phyloP scores from a whole-genome alignment of 176 grass and related monocot genomes.

The Carex myosuroides region DNA sequence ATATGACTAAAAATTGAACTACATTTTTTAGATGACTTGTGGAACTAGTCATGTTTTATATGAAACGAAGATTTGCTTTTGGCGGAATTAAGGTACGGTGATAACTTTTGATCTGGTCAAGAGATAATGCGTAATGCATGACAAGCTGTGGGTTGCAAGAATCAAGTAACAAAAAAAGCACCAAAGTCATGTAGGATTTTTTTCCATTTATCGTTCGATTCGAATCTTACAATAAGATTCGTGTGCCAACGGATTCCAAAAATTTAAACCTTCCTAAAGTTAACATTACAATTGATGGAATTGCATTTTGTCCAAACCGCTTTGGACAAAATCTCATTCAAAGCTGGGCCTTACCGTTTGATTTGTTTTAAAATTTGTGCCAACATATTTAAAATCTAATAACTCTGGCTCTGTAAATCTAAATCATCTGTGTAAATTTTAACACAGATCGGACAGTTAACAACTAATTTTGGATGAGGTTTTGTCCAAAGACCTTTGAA shows the following conservation, averaged over 20 bases:
- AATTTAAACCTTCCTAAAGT: too few species aligned
- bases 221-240: not conserved
- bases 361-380: too few species aligned
- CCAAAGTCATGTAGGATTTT: not conserved
- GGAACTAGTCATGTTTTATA: not conserved
- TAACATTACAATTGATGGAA: not conserved
- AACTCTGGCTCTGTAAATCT: too few species aligned
- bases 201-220: not conserved
- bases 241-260: not conserved
- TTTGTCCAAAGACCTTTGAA: too few species aligned
- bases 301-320: too few species aligned
- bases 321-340: too few species aligned
- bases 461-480: too few species aligned
- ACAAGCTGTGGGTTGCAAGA: not conserved
- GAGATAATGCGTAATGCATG: not conserved
- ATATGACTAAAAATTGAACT: not conserved
- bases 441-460: too few species aligned
- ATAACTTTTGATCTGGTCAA: not conserved
- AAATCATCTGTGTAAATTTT: too few species aligned
- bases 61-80: not conserved
- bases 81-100: not conserved
- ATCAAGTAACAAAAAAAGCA: not conserved
- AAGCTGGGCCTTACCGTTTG: too few species aligned
- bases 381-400: too few species aligned
- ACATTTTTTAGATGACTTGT: not conserved